Evolutionary conservation across 345 rosid species (phyloP).

Genomic region (Citrus sp.): DNA sequence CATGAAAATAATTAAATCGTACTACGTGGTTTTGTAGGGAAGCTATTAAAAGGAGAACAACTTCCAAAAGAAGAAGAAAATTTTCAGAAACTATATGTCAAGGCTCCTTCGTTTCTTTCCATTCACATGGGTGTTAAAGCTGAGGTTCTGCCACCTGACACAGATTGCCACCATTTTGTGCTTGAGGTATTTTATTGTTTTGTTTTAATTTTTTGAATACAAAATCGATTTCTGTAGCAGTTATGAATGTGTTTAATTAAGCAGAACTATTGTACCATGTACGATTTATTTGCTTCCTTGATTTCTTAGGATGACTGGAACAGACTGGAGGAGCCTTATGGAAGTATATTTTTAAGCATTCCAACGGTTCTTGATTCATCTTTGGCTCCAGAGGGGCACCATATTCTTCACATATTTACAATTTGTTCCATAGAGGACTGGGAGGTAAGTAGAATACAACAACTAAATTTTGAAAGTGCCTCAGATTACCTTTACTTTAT

Average conservation of each 20-base stretch:
- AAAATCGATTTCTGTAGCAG: slow-evolving; percentile 11
- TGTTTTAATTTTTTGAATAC: neutral
- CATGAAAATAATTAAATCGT: neutral
- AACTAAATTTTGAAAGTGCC: slow-evolving; percentile 11
- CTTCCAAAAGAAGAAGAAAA: slow-evolving; percentile 90
- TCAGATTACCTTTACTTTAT: neutral
- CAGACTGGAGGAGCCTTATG: slow-evolving; percentile 77
- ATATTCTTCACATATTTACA: slow-evolving; percentile 89
- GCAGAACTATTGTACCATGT: neutral
- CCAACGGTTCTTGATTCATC: slow-evolving; percentile 89
- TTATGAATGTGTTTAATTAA: neutral
- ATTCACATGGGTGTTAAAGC: slow-evolving; percentile 95
- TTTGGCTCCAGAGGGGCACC: slow-evolving; percentile 76
- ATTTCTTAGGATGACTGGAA: slow-evolving; percentile 62
- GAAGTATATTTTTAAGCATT: slow-evolving; percentile 94
- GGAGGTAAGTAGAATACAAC: slow-evolving; percentile 48
- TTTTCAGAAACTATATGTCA: slow-evolving; percentile 80
- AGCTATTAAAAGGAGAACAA: slow-evolving; percentile 74
- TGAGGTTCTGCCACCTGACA: slow-evolving; percentile 74
- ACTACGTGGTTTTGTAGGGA: slow-evolving; percentile 43
- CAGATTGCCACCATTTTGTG: slow-evolving; percentile 94
- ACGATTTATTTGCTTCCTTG: neutral
- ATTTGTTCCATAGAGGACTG: slow-evolving; percentile 84
- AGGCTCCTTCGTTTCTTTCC: slow-evolving; percentile 98
- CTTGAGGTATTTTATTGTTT: slow-evolving; percentile 61